phyloP scores from a whole-genome alignment of 345 rosid species.

The Carallia pectinifolia region DNA sequence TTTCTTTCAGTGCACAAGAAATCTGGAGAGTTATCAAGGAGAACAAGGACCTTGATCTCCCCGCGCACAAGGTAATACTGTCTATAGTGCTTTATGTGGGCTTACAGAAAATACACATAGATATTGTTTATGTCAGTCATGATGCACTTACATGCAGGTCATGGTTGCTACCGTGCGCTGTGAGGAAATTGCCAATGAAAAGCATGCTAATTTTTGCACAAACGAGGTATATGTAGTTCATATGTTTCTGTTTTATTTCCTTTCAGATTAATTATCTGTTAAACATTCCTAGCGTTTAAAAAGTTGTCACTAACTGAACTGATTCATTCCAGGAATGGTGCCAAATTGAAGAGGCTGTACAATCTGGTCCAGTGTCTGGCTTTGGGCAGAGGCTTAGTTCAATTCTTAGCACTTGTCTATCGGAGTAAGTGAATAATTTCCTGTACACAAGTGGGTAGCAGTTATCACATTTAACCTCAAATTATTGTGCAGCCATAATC shows the following conservation, averaged over 20 bases:
- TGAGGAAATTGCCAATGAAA: slow-evolving; percentile 93
- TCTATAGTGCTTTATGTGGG: neutral
- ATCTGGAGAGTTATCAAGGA: slow-evolving; percentile 97
- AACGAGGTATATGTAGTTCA: slow-evolving; percentile 53
- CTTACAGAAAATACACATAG: neutral
- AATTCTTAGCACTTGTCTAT: slow-evolving; percentile 46
- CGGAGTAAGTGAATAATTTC: slow-evolving; percentile 52
- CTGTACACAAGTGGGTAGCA: neutral
- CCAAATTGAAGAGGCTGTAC: slow-evolving; percentile 62
- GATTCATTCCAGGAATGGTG: slow-evolving; percentile 59
- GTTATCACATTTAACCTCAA: neutral
- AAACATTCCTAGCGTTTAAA: neutral
- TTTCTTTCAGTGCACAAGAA: slow-evolving; percentile 84
- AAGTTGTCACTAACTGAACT: neutral
- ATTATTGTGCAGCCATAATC: too few relatives aligned
- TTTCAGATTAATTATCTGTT: neutral
- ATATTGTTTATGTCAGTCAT: slow-evolving; percentile 22
- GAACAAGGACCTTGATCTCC: slow-evolving; percentile 97
- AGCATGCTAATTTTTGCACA: slow-evolving; percentile 50
- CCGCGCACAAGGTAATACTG: slow-evolving; percentile 87
- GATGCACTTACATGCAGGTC: slow-evolving; percentile 48
- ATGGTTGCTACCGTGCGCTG: slow-evolving; percentile 99
- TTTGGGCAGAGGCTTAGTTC: slow-evolving; percentile 85
- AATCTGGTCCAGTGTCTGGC: slow-evolving; percentile 57
- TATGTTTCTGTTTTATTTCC: slow-evolving; percentile 1